phyloP scores from a whole-genome alignment of 2,329 filamentous ascomycete species.

The Botrytis hyacinthi region DNA sequence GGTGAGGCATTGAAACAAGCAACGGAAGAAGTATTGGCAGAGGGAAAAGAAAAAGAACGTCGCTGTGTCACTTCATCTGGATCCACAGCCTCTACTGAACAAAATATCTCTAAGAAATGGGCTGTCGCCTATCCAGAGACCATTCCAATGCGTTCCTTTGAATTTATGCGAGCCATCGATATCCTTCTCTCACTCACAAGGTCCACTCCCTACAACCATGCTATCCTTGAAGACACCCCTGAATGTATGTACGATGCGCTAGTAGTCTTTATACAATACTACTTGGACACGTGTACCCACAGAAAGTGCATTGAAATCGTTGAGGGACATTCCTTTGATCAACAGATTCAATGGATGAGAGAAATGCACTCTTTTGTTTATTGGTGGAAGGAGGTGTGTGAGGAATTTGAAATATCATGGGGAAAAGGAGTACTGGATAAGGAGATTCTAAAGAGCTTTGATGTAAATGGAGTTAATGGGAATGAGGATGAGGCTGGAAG shows the following conservation, averaged over 20 bases:
- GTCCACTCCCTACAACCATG: background rate
- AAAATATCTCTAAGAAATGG: background rate
- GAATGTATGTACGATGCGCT: background rate
- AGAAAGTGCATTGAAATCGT: background rate
- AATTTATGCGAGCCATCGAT: background rate
- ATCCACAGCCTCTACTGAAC: background rate
- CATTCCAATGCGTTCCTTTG: background rate
- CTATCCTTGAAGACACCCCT: background rate
- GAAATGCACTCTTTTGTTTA: background rate
- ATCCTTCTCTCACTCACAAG: background rate
- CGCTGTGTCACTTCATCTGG: background rate
- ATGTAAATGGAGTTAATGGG: background rate
- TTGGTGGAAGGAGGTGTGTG: background rate
- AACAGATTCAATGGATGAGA: background rate
- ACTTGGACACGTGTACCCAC: background rate
- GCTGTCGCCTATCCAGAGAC: background rate
- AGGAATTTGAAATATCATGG: background rate
- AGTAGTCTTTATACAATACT: background rate
- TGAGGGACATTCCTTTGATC: background rate
- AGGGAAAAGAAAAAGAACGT: background rate
- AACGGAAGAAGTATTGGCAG: background rate
- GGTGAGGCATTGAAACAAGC: background rate
- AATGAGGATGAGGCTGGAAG: background rate
- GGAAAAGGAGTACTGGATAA: background rate
- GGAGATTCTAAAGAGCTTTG: background rate